Evolutionary conservation across 192 early-diverging fungal genomes (phyloP), one percentile per base, ranked within the genome.

Genomic region (Coemansia sp.): DNA sequence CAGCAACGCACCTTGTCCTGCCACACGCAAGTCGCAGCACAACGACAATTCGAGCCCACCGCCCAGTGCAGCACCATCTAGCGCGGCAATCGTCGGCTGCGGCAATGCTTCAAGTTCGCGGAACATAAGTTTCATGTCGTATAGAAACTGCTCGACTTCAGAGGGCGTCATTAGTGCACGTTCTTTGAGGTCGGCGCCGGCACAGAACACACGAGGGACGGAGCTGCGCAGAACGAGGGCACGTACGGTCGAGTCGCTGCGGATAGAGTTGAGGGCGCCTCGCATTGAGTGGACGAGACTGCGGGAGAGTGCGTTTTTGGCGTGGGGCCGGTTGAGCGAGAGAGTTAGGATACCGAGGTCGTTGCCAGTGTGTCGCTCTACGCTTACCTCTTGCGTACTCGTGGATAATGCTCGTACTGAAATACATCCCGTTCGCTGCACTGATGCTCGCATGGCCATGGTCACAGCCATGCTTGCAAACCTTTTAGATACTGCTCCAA

Each of bases 101-200:
- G 94, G 93, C 40, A 97, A 71, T 1, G 89, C 78, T 81, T 92
- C 96, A 6, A 98, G 84, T 34, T 93, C 91, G 36, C 82, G 73
- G 62, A 95, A 98, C 12, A 90, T 73, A 7, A 84, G 71, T 50
- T 92, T 78, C 62, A 98, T 76, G 37, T 73, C 83, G 61, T 89
- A 73, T n/a, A 98, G 84, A 65, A 96, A 97, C 58, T 85, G 77
- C 48, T 84, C 85, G 1, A 97, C 91, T 58, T 98, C 90, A 0
- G 65, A 26, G 15, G 81, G 82, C 26, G 83, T 74, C 95, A 97
- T 97, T 20, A 77, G 86, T 1, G 84, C 80, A 21, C 94, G 86
- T 61, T 98, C 96, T 86, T 95, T 97, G 66, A 98, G 74, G 74
- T 98, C 96, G 1, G 96, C 96, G 28, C 96, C 96, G 3, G 94